A percentile compares a stretch with the other conserved stretches of the same genome.
phyloP scores from a whole-genome alignment of 2,329 filamentous ascomycete species.

The Botrytis paeoniae region DNA sequence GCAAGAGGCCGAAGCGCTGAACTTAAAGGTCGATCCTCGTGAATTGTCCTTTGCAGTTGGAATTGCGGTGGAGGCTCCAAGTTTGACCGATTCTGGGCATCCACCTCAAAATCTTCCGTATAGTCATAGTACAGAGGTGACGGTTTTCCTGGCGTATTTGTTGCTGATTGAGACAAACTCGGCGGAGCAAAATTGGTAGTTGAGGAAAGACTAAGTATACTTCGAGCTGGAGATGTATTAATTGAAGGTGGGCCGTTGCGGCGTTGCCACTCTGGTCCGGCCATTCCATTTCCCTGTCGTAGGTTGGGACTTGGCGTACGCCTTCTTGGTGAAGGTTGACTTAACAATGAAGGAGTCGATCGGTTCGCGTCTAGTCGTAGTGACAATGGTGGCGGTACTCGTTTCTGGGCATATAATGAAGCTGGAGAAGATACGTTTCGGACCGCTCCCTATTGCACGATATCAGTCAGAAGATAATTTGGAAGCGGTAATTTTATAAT shows the following conservation, averaged over 20 bases:
- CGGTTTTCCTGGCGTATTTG: conserved; percentile 34
- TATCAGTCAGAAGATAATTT: neutral
- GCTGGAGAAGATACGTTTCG: conserved; percentile 35
- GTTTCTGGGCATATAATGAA: conserved; percentile 35
- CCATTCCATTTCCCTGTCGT: conserved; percentile 24
- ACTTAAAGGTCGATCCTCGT: conserved; percentile 33
- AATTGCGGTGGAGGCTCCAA: conserved; percentile 32
- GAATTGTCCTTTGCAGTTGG: conserved; percentile 34
- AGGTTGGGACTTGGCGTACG: conserved; percentile 31
- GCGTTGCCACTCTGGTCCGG: conserved; percentile 28
- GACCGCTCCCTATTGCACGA: conserved; percentile 25
- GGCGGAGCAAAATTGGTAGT: conserved; percentile 31
- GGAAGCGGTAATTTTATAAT: no score
- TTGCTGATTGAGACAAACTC: conserved; percentile 26
- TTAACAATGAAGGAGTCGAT: conserved; percentile 34
- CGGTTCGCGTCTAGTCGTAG: conserved; percentile 34
- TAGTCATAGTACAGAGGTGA: conserved; percentile 40
- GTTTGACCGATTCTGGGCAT: conserved; percentile 24
- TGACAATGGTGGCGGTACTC: conserved; percentile 29
- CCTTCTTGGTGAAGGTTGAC: conserved; percentile 32
- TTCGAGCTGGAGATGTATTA: conserved; percentile 36
- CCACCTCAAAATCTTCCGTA: conserved; percentile 38
- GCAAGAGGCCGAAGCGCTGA: conserved; percentile 22
- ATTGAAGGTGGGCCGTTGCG: conserved; percentile 27
- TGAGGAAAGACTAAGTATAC: conserved; percentile 35